Base-by-base conservation (phyloP, 139 green algal species). In the Tetraselmis chui region DNA sequence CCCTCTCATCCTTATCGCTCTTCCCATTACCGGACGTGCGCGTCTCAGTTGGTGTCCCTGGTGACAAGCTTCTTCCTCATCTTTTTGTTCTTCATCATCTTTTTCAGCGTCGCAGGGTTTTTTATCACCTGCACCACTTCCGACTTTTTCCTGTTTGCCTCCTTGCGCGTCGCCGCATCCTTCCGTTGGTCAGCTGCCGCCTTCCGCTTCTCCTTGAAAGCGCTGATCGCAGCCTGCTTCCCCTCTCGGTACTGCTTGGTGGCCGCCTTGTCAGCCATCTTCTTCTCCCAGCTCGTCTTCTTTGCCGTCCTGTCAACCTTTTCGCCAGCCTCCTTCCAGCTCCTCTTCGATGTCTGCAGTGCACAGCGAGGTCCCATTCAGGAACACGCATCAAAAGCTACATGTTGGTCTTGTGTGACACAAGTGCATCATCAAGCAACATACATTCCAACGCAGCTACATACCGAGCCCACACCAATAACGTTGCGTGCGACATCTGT, bases 61-160 rank as follows among this genome's bases (percentile, higher is more conserved):
- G 80, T 90, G 25, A 86, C 79, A 30, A 92, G 82, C 82, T 84
- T 87, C 81, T 90, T 90, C 0, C 82, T 74, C 77, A 83, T 28
- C 82, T 93, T 94, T 74, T 93, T 94, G 83, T 75, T 89, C 85
- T 92, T 92, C 84, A 91, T 84, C 90, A 94, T 94, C 31, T 82
- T 86, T 76, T 89, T 91, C 31, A 89, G 81, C 1, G 89, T 94
- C 1, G 83, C 82, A 0, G 83, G 28, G 26, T 82, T 91, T 1
- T 58, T 78, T 23, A 79, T 83, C 75, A 85, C 88, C 25, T 84
- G 75, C 28, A 84, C 81, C 31, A 91, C 28, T 25, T 76, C 83
- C 23, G 81, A 23, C 58, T 86, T 85, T 29, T 84, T 32, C 26
- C 80, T 81, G 2, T 89, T 90, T 75, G 89, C 90, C 82, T 88